A percentile compares a stretch with the other conserved stretches of the same genome.
phyloP scores from a whole-genome alignment of 192 early-diverging fungal genomes.

The Chytriomyces sp. region DNA sequence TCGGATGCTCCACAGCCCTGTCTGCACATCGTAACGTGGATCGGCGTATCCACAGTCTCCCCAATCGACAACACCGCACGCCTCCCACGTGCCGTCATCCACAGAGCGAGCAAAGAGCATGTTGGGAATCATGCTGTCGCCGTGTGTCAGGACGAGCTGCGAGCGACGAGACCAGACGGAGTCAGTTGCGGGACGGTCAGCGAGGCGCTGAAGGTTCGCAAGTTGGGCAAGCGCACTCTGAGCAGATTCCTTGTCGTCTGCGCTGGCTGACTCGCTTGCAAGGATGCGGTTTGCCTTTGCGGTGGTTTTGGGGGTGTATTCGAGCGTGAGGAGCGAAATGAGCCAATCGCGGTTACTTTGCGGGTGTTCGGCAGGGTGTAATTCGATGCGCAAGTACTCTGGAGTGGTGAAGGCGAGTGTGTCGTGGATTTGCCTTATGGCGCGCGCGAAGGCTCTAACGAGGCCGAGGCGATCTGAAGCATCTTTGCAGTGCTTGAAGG shows the following conservation, averaged over 20 bases:
- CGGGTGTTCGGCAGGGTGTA: too few relatives aligned
- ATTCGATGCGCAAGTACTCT: too few relatives aligned
- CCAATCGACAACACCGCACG: background rate
- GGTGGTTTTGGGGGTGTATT: too few relatives aligned
- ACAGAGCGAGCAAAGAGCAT: background rate
- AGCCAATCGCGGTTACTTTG: too few relatives aligned
- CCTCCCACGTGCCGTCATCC: background rate
- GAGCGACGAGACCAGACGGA: background rate
- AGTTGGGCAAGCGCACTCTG: too few relatives aligned
- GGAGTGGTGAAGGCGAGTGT: too few relatives aligned
- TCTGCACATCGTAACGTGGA: background rate
- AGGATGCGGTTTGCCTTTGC: too few relatives aligned
- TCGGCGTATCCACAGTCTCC: constrained; percentile 1
- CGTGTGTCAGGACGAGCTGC: background rate
- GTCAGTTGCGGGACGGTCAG: background rate
- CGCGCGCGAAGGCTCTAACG: background rate
- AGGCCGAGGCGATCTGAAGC: background rate
- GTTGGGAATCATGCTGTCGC: constrained; percentile 6
- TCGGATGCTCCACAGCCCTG: background rate
- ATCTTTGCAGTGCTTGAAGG: background rate
- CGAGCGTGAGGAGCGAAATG: too few relatives aligned
- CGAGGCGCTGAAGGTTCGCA: too few relatives aligned
- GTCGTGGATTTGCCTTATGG: background rate
- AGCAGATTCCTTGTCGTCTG: too few relatives aligned
- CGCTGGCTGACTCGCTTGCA: too few relatives aligned